Percentiles rank a stretch among this genome's conserved stretches.
Conservation (phyloP, 805 yeast genomes). For the Saturnispora besseyi region DNA sequence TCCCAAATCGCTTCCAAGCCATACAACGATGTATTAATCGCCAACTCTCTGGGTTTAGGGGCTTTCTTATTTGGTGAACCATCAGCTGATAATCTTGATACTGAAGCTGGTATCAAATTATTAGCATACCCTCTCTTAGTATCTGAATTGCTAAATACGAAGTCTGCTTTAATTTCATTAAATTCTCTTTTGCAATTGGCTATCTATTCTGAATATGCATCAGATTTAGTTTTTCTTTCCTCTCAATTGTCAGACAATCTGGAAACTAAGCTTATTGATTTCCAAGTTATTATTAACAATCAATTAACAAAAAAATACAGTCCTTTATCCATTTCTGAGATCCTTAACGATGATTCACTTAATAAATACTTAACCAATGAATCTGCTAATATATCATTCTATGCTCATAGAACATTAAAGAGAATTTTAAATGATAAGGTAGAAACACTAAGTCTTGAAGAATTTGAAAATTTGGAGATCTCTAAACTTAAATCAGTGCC, state of each 20-base stretch:
- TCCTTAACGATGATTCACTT: not conserved
- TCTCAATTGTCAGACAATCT: not conserved
- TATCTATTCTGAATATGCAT: slow-evolving; percentile 29
- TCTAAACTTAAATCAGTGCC: slow-evolving; percentile 28
- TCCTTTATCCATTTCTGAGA: not conserved
- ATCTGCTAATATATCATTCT: slow-evolving; percentile 17
- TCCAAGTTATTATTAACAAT: slow-evolving; percentile 7
- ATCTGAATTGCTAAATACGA: not conserved
- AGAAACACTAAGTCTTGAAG: slow-evolving; percentile 18
- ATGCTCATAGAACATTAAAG: slow-evolving; percentile 30
- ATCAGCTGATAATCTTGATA: not conserved
- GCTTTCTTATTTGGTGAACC: slow-evolving; percentile 13
- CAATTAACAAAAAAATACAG: slow-evolving; percentile 1
- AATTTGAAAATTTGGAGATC: slow-evolving; percentile 23
- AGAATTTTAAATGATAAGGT: slow-evolving; percentile 24
- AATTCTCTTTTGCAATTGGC: slow-evolving; percentile 26
- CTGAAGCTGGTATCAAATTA: not conserved
- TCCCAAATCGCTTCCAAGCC: slow-evolving; percentile 7
- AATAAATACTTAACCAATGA: not conserved
- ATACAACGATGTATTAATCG: slow-evolving; percentile 13
- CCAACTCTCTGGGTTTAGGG: slow-evolving; percentile 20
- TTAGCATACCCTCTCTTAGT: slow-evolving; percentile 9
- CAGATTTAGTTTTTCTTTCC: slow-evolving; percentile 9
- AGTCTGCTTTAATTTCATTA: not conserved
- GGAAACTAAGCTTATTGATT: slow-evolving; percentile 8